Conservation (phyloP, 352 stramenopile genomes). For the Globisporangium ultimum region DNA sequence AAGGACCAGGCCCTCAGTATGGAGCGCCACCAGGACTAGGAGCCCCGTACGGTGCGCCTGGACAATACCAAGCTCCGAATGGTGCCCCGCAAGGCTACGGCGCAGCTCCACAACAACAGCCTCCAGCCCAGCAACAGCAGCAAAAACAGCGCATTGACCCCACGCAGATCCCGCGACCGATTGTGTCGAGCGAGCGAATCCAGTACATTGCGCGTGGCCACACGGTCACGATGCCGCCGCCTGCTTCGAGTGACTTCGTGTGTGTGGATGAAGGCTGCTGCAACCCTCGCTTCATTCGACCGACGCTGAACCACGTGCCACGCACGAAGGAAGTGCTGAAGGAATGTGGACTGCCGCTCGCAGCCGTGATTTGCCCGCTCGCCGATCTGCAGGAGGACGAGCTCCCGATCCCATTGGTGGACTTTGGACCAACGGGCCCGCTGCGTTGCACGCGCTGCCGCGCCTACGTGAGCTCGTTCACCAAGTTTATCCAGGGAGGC, state of each 20-base stretch:
- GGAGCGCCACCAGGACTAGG: slow-evolving; percentile 1
- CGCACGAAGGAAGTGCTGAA: slow-evolving; percentile 70
- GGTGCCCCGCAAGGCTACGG: slow-evolving; percentile 11
- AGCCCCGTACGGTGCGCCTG: slow-evolving; percentile 17
- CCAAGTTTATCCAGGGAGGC: slow-evolving; percentile 81
- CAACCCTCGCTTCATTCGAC: slow-evolving; percentile 88
- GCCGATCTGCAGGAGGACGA: slow-evolving; percentile 81
- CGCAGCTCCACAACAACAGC: slow-evolving; percentile 18
- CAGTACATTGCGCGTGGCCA: slow-evolving; percentile 79
- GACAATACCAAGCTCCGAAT: slow-evolving; percentile 13
- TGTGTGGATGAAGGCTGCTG: slow-evolving; percentile 85
- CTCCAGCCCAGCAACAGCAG: slow-evolving; percentile 40
- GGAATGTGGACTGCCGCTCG: slow-evolving; percentile 73
- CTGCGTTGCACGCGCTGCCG: slow-evolving; percentile 82
- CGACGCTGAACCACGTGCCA: slow-evolving; percentile 83
- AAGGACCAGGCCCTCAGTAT: slow-evolving; percentile 6
- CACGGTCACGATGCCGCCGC: slow-evolving; percentile 78
- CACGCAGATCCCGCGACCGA: slow-evolving; percentile 82
- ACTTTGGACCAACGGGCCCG: slow-evolving; percentile 79
- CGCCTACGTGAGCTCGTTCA: slow-evolving; percentile 88
- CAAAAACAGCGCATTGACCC: slow-evolving; percentile 84
- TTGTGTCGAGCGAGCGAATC: slow-evolving; percentile 57
- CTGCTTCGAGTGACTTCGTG: slow-evolving; percentile 76
- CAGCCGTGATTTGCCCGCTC: slow-evolving; percentile 80
- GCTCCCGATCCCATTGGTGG: slow-evolving; percentile 77